phyloP scores from a whole-genome alignment of 257 asterid species.

The Solanum ossicruentum region DNA sequence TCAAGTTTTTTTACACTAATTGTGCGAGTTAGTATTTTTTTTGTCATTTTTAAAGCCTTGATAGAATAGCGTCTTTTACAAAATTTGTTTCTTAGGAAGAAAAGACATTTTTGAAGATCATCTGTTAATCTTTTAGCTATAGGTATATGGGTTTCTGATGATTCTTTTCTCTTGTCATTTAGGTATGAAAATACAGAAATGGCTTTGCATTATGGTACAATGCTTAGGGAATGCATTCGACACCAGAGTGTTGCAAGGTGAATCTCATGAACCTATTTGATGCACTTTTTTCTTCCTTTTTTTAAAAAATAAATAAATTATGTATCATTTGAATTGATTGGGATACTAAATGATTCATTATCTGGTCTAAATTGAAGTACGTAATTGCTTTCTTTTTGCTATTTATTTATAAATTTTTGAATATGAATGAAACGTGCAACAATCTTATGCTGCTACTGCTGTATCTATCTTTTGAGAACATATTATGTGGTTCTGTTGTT shows the following conservation, averaged over 20 bases:
- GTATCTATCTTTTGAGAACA: not conserved
- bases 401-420: not conserved
- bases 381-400: not conserved
- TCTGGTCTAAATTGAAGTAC: not conserved
- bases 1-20: not conserved
- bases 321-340: not conserved
- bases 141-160: conserved; percentile 6
- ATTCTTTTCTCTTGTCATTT: conserved; percentile 6
- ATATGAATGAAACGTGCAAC: not conserved
- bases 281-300: not conserved
- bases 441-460: not conserved
- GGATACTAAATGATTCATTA: not conserved
- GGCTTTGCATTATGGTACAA: conserved; percentile 95
- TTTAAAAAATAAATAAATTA: not conserved
- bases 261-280: conserved; percentile 8
- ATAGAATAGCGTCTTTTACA: not conserved
- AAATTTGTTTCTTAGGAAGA: not conserved
- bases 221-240: conserved; percentile 97
- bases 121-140: not conserved
- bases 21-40: not conserved
- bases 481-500: not conserved
- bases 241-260: conserved; percentile 95
- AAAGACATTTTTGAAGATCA: not conserved
- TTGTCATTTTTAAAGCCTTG: not conserved
- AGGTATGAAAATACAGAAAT: conserved; percentile 73